Percentiles rank a stretch among this genome's conserved stretches.
Conservation (phyloP, 345 rosid genomes). For the Noccaea caerulescens region DNA sequence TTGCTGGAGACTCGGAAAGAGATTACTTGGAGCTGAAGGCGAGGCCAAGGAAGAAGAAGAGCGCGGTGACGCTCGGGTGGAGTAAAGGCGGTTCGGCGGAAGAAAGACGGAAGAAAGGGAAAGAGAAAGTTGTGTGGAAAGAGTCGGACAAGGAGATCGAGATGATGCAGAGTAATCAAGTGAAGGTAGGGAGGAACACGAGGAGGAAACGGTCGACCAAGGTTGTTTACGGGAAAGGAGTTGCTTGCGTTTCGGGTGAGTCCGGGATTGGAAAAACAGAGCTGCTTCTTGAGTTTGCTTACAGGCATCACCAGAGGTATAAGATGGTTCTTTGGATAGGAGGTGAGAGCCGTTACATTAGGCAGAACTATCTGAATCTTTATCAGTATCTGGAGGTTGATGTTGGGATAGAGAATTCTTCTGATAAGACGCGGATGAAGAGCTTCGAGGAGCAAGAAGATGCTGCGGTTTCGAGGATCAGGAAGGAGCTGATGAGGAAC, state of each 20-base stretch:
- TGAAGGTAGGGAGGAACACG: constrained; percentile 48
- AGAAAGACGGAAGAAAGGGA: constrained; percentile 71
- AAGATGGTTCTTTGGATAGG: constrained; percentile 97
- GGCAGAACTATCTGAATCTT: constrained; percentile 89
- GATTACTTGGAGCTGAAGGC: constrained; percentile 89
- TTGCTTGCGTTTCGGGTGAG: constrained; percentile 88
- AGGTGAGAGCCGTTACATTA: constrained; percentile 81
- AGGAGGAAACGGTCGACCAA: constrained; percentile 73
- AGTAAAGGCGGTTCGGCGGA: constrained; percentile 55
- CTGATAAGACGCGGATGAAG: constrained; percentile 62
- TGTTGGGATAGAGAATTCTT: constrained; percentile 67
- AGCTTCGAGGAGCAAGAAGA: constrained; percentile 96
- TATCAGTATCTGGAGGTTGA: constrained; percentile 79
- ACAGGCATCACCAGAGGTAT: constrained; percentile 84
- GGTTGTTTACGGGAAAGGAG: constrained; percentile 77
- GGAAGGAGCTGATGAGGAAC: constrained; percentile 88
- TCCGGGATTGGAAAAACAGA: constrained; percentile 95
- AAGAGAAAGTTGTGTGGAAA: constrained; percentile 91
- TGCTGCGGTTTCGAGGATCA: constrained; percentile 70
- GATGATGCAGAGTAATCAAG: constrained; percentile 72
- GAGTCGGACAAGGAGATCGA: constrained; percentile 96
- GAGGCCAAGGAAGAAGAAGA: constrained; percentile 63
- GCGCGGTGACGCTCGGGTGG: constrained; percentile 63
- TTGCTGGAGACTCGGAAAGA: constrained; percentile 70
- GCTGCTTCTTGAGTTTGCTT: constrained; percentile 91